Base-by-base conservation (phyloP, 352 stramenopile species). In the Peronospora belbahrii region DNA sequence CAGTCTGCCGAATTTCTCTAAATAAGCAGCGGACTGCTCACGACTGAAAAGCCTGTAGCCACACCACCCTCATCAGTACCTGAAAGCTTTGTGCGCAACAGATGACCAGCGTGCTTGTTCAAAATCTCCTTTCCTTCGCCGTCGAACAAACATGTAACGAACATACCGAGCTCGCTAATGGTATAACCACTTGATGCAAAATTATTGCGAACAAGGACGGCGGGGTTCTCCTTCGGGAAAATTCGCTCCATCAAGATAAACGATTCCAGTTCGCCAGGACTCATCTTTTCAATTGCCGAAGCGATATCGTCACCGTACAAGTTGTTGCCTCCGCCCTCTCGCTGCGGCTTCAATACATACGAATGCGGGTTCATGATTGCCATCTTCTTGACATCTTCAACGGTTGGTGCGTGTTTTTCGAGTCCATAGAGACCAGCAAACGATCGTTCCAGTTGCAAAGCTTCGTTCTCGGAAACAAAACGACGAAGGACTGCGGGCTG, bases 221-320 rank as follows among this genome's bases (percentile, higher is more conserved):
- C 83, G 5, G 70, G 57, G 44, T 82, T 84, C 46, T 84, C 73
- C 34, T 85, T 79, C 3, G 95, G 94, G 33, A 97, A 95, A 45
- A 99, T 96, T 8, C 93, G 85, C 64, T 97, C 72, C 96, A 99
- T 99, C 23, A 99, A 65, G 52, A 99, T 98, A 65, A 83, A 91
- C 31, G 81, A 87, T 48, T 85, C 83, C 15, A 91, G 70, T 43
- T 96, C 85, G 2, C 72, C 54, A 0, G 66, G 60, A 1, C 59
- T 80, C 65, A 93, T 80, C 25, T 52, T 81, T 52, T 77, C 46
- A 24, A 99, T 77, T 15, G 89, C 90, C 2, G 74, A 35, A 8
- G 76, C 74, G 14, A 99, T 70, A 15, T 98, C 72, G 14, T 95
- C 69, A 8, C 94, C 95, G 59, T 98, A 99, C 37, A 97, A 70